phyloP scores from a whole-genome alignment of 805 yeast genomes.

The Candida koratica region DNA sequence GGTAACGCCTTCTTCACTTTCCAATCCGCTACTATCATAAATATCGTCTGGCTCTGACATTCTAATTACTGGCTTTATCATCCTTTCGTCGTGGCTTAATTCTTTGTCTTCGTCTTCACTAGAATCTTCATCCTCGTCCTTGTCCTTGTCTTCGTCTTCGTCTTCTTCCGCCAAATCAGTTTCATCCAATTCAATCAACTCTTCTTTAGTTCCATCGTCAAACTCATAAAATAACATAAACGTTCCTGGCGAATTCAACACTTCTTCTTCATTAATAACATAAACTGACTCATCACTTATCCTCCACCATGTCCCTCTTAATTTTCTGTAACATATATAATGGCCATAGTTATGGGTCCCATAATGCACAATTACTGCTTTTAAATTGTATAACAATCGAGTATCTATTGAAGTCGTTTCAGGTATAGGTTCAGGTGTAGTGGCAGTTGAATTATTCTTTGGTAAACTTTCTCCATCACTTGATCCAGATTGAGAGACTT shows the following conservation, averaged over 20 bases:
- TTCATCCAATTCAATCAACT: slow-evolving; percentile 14
- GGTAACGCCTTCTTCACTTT: slow-evolving; percentile 7
- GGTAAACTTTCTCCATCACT: slow-evolving; percentile 12
- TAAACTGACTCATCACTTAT: slow-evolving; percentile 87
- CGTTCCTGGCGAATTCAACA: slow-evolving; percentile 76
- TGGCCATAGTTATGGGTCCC: slow-evolving; percentile 99
- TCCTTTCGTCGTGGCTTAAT: not conserved
- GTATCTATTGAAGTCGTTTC: not conserved
- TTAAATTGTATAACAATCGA: slow-evolving; percentile 60
- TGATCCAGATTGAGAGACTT: slow-evolving; percentile 12
- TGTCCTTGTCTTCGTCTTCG: slow-evolving; percentile 13
- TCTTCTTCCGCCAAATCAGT: slow-evolving; percentile 18
- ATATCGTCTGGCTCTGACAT: slow-evolving; percentile 12
- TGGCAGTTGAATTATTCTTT: slow-evolving; percentile 9
- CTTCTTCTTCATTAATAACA: slow-evolving; percentile 76
- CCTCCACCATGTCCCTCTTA: slow-evolving; percentile 91
- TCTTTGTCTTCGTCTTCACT: too few species aligned
- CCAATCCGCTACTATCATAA: slow-evolving; percentile 17
- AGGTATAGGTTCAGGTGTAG: slow-evolving; percentile 13
- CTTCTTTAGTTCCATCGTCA: slow-evolving; percentile 26
- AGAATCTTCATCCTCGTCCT: not conserved
- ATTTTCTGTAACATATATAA: slow-evolving; percentile 81
- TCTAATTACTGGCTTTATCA: slow-evolving; percentile 4
- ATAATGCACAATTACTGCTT: slow-evolving; percentile 86
- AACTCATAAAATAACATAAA: slow-evolving; percentile 88